Evolutionary conservation across 2,329 filamentous ascomycete genomes (phyloP).

Genomic region (Cryphonectria parasitica): DNA sequence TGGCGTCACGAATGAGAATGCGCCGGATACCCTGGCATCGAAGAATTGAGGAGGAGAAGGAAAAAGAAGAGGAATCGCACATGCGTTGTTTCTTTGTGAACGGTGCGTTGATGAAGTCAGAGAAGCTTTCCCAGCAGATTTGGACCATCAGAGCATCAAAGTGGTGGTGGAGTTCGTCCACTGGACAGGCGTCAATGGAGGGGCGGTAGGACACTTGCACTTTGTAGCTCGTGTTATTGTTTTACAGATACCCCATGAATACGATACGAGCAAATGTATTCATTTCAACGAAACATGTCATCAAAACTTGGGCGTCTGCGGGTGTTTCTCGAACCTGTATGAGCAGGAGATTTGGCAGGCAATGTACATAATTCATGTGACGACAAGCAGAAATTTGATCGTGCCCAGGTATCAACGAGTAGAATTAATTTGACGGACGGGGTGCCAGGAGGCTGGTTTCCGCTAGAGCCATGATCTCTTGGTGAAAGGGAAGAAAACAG

Average conservation of each 20-base stretch:
- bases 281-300: not conserved
- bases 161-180: not conserved
- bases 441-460: too few relatives aligned
- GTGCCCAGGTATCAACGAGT: too few relatives aligned
- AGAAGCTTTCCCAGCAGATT: not conserved
- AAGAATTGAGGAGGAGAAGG: conserved; percentile 35
- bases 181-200: not conserved
- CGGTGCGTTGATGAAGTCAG: too few relatives aligned
- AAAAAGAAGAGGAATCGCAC: too few relatives aligned
- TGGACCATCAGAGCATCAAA: not conserved
- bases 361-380: too few relatives aligned
- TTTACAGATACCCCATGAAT: not conserved
- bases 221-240: not conserved
- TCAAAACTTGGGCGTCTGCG: too few relatives aligned
- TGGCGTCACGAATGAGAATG: conserved; percentile 65
- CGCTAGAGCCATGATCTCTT: too few relatives aligned
- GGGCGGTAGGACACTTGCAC: not conserved
- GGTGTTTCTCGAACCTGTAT: too few relatives aligned
- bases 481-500: too few relatives aligned
- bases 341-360: too few relatives aligned
- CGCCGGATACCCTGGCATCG: conserved; percentile 52
- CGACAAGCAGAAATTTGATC: too few relatives aligned
- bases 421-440: too few relatives aligned
- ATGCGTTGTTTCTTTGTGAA: not conserved
- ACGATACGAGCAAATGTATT: not conserved